Evolutionary conservation across 2,329 filamentous ascomycete genomes (phyloP).

Genomic region (Fusarium buharicum): DNA sequence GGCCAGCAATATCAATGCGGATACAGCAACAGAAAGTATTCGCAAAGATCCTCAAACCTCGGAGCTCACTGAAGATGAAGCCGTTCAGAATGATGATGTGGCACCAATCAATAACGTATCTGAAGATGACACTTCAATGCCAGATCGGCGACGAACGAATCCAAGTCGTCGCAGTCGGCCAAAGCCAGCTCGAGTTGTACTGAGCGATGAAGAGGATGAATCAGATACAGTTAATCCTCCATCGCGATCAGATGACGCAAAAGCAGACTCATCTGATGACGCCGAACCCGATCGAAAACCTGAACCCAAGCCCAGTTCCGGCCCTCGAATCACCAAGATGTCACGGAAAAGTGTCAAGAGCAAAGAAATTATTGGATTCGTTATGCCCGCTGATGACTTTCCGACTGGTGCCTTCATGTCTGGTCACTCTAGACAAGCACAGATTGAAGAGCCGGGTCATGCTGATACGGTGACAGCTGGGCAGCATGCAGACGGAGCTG

Average conservation of each 20-base stretch:
- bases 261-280: background rate
- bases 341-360: conserved; percentile 58
- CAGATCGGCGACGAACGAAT: conserved; percentile 19
- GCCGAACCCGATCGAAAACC: conserved; percentile 6
- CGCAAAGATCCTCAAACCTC: background rate
- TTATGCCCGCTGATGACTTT: conserved; percentile 32
- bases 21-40: background rate
- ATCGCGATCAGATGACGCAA: background rate
- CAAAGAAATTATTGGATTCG: conserved; percentile 59
- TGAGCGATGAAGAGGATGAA: conserved; percentile 24
- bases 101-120: background rate
- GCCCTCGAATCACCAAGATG: conserved; percentile 54
- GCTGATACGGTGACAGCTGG: background rate
- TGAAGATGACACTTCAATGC: conserved; percentile 3
- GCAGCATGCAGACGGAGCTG: conserved; percentile 5
- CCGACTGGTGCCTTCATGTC: conserved; percentile 32
- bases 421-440: background rate
- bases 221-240: background rate
- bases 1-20: background rate
- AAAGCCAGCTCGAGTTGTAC: conserved; percentile 8
- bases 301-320: conserved; percentile 23
- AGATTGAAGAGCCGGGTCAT: conserved; percentile 1
- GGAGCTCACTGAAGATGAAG: background rate
- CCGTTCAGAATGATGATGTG: background rate
- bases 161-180: conserved; percentile 16